phyloP scores from a whole-genome alignment of 2,329 filamentous ascomycete genomes.

The Cytospora paraplurivora region DNA sequence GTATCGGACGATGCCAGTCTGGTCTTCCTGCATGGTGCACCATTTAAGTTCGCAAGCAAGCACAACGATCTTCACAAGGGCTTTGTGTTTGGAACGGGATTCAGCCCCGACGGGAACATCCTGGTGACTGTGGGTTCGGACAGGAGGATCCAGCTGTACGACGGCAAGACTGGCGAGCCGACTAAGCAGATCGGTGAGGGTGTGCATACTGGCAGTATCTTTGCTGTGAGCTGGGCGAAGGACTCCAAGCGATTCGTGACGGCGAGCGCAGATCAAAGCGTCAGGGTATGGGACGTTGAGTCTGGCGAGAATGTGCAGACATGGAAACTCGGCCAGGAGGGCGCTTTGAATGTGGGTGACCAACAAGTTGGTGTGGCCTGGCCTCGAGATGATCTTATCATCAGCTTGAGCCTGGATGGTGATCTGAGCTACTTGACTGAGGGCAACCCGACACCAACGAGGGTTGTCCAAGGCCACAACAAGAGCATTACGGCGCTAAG shows the following conservation, averaged over 20 bases:
- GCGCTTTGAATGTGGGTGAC: constrained; percentile 69
- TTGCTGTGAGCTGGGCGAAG: constrained; percentile 84
- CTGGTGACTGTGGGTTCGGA: constrained; percentile 93
- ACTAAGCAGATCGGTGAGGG: constrained; percentile 76
- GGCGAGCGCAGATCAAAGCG: constrained; percentile 89
- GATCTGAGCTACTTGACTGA: constrained; percentile 87
- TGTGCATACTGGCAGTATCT: constrained; percentile 91
- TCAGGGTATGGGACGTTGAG: constrained; percentile 92
- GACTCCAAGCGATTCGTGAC: constrained; percentile 88
- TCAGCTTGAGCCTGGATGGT: constrained; percentile 85
- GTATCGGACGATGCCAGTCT: constrained; percentile 43
- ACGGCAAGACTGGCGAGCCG: constrained; percentile 91
- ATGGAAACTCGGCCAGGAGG: constrained; percentile 82
- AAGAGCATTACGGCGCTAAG: constrained; percentile 84
- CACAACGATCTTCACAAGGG: constrained; percentile 78
- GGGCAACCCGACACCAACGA: constrained; percentile 68
- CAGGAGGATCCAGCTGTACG: constrained; percentile 88
- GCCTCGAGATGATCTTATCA: constrained; percentile 84
- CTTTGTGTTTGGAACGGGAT: constrained; percentile 85
- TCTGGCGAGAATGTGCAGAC: constrained; percentile 74
- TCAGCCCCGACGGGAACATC: constrained; percentile 81
- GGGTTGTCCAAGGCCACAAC: constrained; percentile 82
- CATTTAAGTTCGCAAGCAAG: constrained; percentile 91
- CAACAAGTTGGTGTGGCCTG: constrained; percentile 96
- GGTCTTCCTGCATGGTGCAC: constrained; percentile 31